Evolutionary conservation across 345 rosid species (phyloP).

Genomic region (Citrus unshiu): DNA sequence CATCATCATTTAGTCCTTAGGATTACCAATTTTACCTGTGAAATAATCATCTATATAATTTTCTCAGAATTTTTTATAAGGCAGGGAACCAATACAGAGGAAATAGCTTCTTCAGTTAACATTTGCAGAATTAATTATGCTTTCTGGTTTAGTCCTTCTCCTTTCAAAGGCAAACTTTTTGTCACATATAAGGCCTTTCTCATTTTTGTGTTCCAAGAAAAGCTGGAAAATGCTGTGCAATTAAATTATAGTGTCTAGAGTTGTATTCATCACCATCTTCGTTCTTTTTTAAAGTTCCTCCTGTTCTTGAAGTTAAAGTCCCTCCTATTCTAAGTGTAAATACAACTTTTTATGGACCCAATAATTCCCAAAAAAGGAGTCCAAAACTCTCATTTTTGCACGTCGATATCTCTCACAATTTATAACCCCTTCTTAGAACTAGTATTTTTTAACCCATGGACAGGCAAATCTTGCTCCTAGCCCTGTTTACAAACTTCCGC

Average conservation of each 20-base stretch:
- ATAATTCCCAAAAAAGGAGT: neutral
- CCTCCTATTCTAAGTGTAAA: no score
- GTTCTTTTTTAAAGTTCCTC: no score
- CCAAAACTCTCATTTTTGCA: neutral
- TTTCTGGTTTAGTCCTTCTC: neutral
- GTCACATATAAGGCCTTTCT: no score
- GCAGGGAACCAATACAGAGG: slow-evolving; percentile 6
- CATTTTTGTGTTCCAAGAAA: slow-evolving; percentile 8
- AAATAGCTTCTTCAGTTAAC: slow-evolving; percentile 9
- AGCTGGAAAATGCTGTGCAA: slow-evolving; percentile 2
- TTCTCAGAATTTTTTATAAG: slow-evolving; percentile 4
- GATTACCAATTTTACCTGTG: slow-evolving; percentile 21
- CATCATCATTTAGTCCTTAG: slow-evolving; percentile 13
- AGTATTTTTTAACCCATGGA: neutral
- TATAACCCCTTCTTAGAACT: neutral
- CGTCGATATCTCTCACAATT: neutral
- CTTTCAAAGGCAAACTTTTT: neutral
- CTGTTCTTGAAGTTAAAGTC: no score
- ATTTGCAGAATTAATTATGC: slow-evolving; percentile 8
- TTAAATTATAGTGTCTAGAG: slow-evolving; percentile 6
- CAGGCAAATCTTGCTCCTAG: neutral
- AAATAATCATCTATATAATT: slow-evolving; percentile 25
- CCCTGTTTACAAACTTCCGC: neutral
- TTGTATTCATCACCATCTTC: neutral
- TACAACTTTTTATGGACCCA: neutral